These are phyloP conservation scores for Xylariaceae sp. DNA, from an alignment of 2,329 filamentous ascomycete species.

Conservation along the genomic window DNA sequence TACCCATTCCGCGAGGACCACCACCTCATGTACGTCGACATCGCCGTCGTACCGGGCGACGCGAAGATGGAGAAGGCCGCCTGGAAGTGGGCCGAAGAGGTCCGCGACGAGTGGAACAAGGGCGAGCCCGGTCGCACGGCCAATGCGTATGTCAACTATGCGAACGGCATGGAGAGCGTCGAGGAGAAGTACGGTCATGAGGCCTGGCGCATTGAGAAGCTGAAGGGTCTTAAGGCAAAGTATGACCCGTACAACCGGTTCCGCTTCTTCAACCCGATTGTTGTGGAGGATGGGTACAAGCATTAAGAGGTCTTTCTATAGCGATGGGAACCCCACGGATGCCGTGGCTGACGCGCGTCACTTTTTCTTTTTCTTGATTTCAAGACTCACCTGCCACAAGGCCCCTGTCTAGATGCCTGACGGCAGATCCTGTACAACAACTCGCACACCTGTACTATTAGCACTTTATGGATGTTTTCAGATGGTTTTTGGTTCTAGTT, in stretches of 20 bases:
- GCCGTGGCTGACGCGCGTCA: too few species aligned
- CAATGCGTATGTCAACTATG: conserved; percentile 27
- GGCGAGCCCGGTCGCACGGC: conserved; percentile 16
- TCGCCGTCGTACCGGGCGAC: not conserved
- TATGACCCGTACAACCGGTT: not conserved
- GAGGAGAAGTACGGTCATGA: conserved; percentile 24
- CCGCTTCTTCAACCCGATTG: not conserved
- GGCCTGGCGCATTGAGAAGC: conserved; percentile 30
- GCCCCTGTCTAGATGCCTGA: too few species aligned
- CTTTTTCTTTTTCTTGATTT: too few species aligned
- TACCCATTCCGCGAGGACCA: conserved; percentile 22
- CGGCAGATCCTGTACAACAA: too few species aligned
- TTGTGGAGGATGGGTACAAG: not conserved
- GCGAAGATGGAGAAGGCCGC: not conserved
- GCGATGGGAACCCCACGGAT: not conserved
- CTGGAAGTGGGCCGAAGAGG: conserved; percentile 12
- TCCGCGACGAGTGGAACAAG: conserved; percentile 17
- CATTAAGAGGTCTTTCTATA: not conserved
- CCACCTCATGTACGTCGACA: conserved; percentile 14
- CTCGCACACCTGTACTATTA: too few species aligned
- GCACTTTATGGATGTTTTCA: too few species aligned
- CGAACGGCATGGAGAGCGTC: conserved; percentile 20
- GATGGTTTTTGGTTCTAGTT: too few species aligned
- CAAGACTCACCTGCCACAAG: too few species aligned
- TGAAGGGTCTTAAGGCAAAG: conserved; percentile 22